Evolutionary conservation across 495 filamentous ascomycete genomes (phyloP), one percentile per base, ranked within the genome.

Genomic region (Thermothielavioides terrestris): DNA sequence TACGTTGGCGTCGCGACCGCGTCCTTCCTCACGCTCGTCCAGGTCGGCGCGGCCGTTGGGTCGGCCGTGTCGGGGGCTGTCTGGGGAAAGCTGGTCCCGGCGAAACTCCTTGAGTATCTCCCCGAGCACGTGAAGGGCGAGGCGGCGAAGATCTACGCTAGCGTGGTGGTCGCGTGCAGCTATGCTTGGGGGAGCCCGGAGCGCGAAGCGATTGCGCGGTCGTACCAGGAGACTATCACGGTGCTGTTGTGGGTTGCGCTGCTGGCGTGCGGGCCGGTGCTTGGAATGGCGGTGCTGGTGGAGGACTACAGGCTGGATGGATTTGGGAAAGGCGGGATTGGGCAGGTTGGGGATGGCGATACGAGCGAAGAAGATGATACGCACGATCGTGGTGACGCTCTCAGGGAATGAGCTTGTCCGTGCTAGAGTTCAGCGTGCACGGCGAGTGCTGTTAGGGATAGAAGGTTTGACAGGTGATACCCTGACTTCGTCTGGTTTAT

Each of bases 1-100:
- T 40, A 85, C 46, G 71, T 86, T 39, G 81, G 84, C 4, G 70
- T 74, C 1, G 75, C 78, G 1, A 76, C 86, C 0, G 81, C 82
- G 1, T 49, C 86, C 1, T 67, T 78, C 32, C 60, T 73, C 28
- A 70, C 86, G 3, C 68, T 83, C 39, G 70, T 74, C 6, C 69
- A 65, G 39, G 70, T 86, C 12, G 85, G 85, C 17, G 80, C 70
- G 4, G 77, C 80, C 0, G 74, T 85, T 18, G 85, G 85, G 0
- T 56, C 65, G 1, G 68, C 79, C 1, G 68, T 89, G 23, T 77
- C 77, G 1, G 75, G 73, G 0, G 82, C 80, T 14, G 77, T 89
- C 18, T 88, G 81, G 76, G 78, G 76, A 0, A 68, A 73, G 40
- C 72, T 74, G 5, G 72, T 85, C 26, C 76, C 73, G 0, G 47